Conservation (phyloP, 352 stramenopile genomes). For the Phytopythium montanum region DNA sequence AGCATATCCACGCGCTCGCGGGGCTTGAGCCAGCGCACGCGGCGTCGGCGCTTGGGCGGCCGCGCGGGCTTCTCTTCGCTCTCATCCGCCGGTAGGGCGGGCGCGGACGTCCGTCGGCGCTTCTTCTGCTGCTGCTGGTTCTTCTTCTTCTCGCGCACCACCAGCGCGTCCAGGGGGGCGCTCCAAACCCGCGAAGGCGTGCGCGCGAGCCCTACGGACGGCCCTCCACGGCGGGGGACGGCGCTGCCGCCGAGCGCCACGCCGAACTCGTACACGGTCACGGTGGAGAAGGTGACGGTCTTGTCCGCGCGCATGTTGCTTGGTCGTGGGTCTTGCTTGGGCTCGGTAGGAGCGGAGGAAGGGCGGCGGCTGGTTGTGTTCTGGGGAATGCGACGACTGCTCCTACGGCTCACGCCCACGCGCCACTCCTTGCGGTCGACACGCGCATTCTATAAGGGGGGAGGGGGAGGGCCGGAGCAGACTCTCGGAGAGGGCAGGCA, state of each 20-base stretch:
- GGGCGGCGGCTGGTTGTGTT: too few relatives aligned
- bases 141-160: slow-evolving; percentile 8
- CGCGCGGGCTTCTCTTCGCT: slow-evolving; percentile 1
- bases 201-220: slow-evolving; percentile 43
- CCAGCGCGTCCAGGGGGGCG: slow-evolving; percentile 36
- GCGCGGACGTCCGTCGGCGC: slow-evolving; percentile 3
- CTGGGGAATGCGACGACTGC: too few relatives aligned
- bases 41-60: slow-evolving; percentile 3
- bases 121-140: slow-evolving; percentile 5
- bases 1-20: slow-evolving; percentile 32
- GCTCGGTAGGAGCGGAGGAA: neutral
- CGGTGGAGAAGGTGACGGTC: slow-evolving; percentile 48
- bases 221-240: slow-evolving; percentile 41
- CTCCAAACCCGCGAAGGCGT: slow-evolving; percentile 40
- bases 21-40: slow-evolving; percentile 30
- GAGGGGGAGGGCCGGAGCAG: neutral
- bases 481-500: neutral
- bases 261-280: slow-evolving; percentile 67
- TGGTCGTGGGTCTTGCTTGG: neutral
- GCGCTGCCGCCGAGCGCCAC: slow-evolving; percentile 48
- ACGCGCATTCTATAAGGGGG: slow-evolving; percentile 8
- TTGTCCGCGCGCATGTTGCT: slow-evolving; percentile 23
- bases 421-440: too few relatives aligned
- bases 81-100: neutral
- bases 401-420: too few relatives aligned